Evolutionary conservation across 2,329 filamentous ascomycete species (phyloP), one percentile per base, ranked within the genome.

Genomic region (Plenodomus lindquistii): DNA sequence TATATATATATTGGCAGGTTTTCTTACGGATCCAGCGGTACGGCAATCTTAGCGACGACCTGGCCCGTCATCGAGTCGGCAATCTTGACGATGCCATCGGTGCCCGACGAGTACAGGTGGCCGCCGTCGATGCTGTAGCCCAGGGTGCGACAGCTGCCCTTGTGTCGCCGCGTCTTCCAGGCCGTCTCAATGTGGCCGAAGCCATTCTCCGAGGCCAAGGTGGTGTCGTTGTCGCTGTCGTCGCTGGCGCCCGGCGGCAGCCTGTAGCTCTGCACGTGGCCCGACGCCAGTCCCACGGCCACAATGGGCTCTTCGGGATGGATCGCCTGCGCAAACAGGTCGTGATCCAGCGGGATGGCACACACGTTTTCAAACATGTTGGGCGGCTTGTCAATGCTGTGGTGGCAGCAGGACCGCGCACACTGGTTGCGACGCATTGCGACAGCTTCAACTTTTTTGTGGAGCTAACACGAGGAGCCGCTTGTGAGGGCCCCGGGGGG

Each of bases 341-440:
- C 94, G 48, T 89, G 83, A 48, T 84, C 83, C 39, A 97, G 84
- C 55, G 92, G 91, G 38, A 97, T 84, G 20, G 89, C 91, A 79
- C 93, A 97, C 57, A 96, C 82, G 57, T 91, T 96, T 73, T 97
- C 91, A 68, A 95, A 90, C 90, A 95, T 95, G 65, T 55, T 43
- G 17, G 43, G 29, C 34, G 10, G 37, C 11, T 36, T 40, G 42
- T 40, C 44, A 46, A 15, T 46, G 45, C n/a, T 38, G 45, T n/a
- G 27, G 38, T 17, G 36, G 15, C 27, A 31, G 46, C 40, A 29
- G 38, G 21, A n/a, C n/a, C n/a, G n/a, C n/a, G n/a, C n/a, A n/a
- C n/a, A n/a, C n/a, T n/a, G 17, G 34, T 36, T 18, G 34, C 34
- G 34, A n/a, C 15, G 34, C 34, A 24, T 38, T 19, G 35, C 48